A percentile compares a stretch with the other conserved stretches of the same genome.
phyloP scores from a whole-genome alignment of 352 stramenopile genomes.

The Peronospora destructor region DNA sequence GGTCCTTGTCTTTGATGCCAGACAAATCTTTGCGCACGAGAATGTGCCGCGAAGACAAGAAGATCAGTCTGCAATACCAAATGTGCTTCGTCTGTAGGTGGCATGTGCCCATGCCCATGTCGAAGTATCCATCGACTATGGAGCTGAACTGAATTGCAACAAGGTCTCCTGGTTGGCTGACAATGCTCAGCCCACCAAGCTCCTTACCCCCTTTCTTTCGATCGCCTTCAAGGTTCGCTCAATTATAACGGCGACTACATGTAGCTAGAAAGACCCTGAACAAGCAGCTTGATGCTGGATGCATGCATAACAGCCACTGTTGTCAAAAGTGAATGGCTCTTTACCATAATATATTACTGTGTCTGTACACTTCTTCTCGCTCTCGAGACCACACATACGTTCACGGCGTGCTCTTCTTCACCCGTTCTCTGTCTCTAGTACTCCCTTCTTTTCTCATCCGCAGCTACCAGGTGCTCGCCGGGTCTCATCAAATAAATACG shows the following conservation, averaged over 20 bases:
- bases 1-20: conserved; percentile 13
- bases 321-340: conserved; percentile 17
- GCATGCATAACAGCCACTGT: neutral
- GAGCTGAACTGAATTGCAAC: too few species aligned
- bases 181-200: too few species aligned
- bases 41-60: conserved; percentile 15
- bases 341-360: conserved; percentile 39
- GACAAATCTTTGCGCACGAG: conserved; percentile 22
- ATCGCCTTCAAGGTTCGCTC: neutral
- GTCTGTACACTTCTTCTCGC: conserved; percentile 34
- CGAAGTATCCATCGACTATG: too few species aligned
- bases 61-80: neutral
- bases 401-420: conserved; percentile 9
- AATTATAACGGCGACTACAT: neutral
- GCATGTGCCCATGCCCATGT: too few species aligned
- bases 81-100: too few species aligned
- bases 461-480: conserved; percentile 13
- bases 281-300: neutral
- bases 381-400: conserved; percentile 22
- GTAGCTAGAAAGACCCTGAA: too few species aligned
- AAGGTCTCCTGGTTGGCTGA: too few species aligned
- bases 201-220: too few species aligned
- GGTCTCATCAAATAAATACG: conserved; percentile 37
- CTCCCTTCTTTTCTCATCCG: neutral
- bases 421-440: conserved; percentile 12